Base-by-base conservation (phyloP, 495 filamentous ascomycete genomes). In the Diplogelasinospora grovesii region DNA sequence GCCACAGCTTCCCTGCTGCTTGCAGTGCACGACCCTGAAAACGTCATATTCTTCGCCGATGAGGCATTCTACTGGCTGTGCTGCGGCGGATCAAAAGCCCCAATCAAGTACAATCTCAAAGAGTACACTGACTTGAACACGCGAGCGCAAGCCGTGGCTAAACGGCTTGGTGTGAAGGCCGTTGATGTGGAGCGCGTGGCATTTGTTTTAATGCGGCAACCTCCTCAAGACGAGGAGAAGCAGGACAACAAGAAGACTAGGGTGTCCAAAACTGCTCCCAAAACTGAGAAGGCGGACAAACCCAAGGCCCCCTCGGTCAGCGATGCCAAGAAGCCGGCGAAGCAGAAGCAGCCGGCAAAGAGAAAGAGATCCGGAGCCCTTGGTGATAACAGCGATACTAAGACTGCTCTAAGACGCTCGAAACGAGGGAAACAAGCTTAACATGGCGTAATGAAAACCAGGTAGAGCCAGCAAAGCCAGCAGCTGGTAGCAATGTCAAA, bases 21-120 rank as follows among this genome's bases (percentile, higher is more conserved):
- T 2, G 75, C 81, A 0, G 69, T 80, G 3, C 68, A 70, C 38
- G 73, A 79, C n/a, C 61, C 70, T 0, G 52, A 64, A 0, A 61
- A 70, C 14, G 66, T 81, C 8, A 76, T 84, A 1, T 90, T 88
- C 58, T 89, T 85, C 61, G 82, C 80, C 20, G 85, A 90, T 48
- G 83, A 89, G 62, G 64, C 77, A 15, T 88, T 75, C 54, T 68
- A 78, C 41, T 89, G 81, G 81, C 50, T 83, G 10, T 74, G 68
- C 56, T 52, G 51, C 48, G 59, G 57, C 29, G 75, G 66, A 26
- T 63, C 68, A 46, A 59, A 57, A 40, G 44, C 45, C 0, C 49
- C 60, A 16, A 68, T 83, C 50, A 82, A 81, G 54, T 89, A 89
- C 59, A 79, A 69, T 35, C 42, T 65, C 18, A 69, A 74, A 29